phyloP scores from a whole-genome alignment of 305 asterid genomes.

The Plantago rigida region DNA sequence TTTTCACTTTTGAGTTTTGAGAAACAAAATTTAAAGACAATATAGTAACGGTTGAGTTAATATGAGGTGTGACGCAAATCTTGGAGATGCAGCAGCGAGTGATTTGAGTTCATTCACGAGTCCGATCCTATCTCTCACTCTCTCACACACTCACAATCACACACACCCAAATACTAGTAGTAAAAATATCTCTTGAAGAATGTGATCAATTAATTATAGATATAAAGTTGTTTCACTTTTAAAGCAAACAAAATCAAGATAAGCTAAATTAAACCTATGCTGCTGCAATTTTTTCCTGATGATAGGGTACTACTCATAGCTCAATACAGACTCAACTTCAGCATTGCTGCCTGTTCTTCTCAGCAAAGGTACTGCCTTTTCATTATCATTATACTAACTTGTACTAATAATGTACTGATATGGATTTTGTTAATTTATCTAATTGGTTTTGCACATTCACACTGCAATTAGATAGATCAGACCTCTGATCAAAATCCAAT shows the following conservation, averaged over 20 bases:
- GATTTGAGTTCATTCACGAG: no score
- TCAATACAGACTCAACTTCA: no score
- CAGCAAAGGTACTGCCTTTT: constrained; percentile 29
- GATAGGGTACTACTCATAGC: no score
- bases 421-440: neutral
- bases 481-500: constrained; percentile 5
- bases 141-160: neutral
- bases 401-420: neutral
- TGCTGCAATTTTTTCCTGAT: neutral
- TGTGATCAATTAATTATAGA: neutral
- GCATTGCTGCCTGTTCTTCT: neutral
- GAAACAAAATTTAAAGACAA: no score
- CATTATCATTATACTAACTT: neutral
- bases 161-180: neutral
- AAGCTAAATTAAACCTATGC: no score
- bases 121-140: neutral
- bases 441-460: no score
- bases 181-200: neutral
- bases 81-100: neutral
- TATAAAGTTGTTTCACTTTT: no score
- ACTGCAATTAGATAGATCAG: no score
- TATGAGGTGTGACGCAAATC: no score
- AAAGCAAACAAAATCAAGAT: no score
- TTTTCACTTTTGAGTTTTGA: no score
- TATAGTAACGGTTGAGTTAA: no score